These are phyloP conservation scores for Podospora appendiculata DNA, from an alignment of 495 filamentous ascomycete genomes.

Conservation along the genomic window DNA sequence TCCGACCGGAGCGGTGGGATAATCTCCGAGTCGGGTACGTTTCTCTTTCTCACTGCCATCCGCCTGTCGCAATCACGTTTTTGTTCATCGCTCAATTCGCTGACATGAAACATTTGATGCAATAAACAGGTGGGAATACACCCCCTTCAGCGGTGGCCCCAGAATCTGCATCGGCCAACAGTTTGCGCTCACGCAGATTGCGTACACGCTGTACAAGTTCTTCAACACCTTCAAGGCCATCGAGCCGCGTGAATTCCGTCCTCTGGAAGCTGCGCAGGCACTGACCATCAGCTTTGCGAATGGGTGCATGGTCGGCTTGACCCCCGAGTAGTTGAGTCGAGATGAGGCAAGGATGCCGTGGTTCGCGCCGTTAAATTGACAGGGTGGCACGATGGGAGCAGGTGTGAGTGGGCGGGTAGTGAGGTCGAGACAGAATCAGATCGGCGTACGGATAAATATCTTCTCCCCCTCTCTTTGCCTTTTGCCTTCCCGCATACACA, in stretches of 20 bases:
- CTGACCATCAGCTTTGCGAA: slow-evolving; percentile 28
- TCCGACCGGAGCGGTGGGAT: slow-evolving; percentile 28
- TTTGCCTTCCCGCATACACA: too few species aligned
- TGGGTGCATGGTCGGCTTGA: slow-evolving; percentile 26
- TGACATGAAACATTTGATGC: slow-evolving; percentile 3
- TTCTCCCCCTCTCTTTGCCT: too few species aligned
- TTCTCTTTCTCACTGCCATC: background rate
- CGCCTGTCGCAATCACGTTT: background rate
- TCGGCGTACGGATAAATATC: too few species aligned
- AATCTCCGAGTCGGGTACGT: slow-evolving; percentile 17
- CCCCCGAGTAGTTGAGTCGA: background rate
- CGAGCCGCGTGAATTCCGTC: slow-evolving; percentile 33
- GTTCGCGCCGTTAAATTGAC: background rate
- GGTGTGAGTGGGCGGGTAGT: too few species aligned
- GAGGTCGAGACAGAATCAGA: too few species aligned
- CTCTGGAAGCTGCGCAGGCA: slow-evolving; percentile 25
- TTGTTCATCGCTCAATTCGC: background rate
- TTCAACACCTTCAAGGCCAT: slow-evolving; percentile 53
- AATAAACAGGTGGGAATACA: slow-evolving; percentile 44
- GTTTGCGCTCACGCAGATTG: slow-evolving; percentile 53
- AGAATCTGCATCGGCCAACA: slow-evolving; percentile 53
- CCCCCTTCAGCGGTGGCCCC: slow-evolving; percentile 59
- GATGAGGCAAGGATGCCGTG: background rate
- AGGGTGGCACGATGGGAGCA: too few species aligned
- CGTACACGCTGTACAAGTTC: slow-evolving; percentile 49